phyloP scores from a whole-genome alignment of 1,284 basidiomycete species.

The Sparassis latifolia region DNA sequence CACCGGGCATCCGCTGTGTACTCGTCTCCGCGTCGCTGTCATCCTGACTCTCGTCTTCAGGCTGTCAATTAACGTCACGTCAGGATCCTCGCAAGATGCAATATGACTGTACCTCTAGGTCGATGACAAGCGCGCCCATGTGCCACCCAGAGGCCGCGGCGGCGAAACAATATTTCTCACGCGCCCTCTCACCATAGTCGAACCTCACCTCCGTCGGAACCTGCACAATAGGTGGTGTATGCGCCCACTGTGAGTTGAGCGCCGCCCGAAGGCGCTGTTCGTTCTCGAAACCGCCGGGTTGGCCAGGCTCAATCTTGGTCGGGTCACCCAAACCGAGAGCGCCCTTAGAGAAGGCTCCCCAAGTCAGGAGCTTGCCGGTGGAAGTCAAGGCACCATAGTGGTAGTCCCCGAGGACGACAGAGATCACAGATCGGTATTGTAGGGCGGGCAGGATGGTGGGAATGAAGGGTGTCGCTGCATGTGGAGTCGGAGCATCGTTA shows the following conservation, averaged over 20 bases:
- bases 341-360: slow-evolving; percentile 76
- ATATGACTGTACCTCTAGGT: slow-evolving; percentile 48
- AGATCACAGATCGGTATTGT: slow-evolving; percentile 72
- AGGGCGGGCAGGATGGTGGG: slow-evolving; percentile 65
- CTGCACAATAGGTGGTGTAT: slow-evolving; percentile 40
- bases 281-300: slow-evolving; percentile 51
- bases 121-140: slow-evolving; percentile 79
- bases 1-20: slow-evolving; percentile 6
- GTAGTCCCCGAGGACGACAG: slow-evolving; percentile 85
- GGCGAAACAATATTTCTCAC: slow-evolving; percentile 68
- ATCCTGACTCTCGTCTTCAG: slow-evolving; percentile 9
- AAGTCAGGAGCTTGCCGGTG: slow-evolving; percentile 73
- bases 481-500: slow-evolving; percentile 17
- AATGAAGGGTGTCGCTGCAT: slow-evolving; percentile 15
- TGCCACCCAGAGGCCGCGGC: slow-evolving; percentile 85
- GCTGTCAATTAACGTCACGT: slow-evolving; percentile 1
- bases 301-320: slow-evolving; percentile 37
- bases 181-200: slow-evolving; percentile 44
- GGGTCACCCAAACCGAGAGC: slow-evolving; percentile 83
- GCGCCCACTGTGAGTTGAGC: slow-evolving; percentile 26
- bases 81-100: not conserved
- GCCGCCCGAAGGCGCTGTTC: slow-evolving; percentile 19
- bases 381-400: slow-evolving; percentile 82
- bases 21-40: slow-evolving; percentile 1
- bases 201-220: slow-evolving; percentile 70